These are phyloP conservation scores for Debaryomyces coudertii DNA, from an alignment of 1,139 yeast genomes.

Conservation along the genomic window DNA sequence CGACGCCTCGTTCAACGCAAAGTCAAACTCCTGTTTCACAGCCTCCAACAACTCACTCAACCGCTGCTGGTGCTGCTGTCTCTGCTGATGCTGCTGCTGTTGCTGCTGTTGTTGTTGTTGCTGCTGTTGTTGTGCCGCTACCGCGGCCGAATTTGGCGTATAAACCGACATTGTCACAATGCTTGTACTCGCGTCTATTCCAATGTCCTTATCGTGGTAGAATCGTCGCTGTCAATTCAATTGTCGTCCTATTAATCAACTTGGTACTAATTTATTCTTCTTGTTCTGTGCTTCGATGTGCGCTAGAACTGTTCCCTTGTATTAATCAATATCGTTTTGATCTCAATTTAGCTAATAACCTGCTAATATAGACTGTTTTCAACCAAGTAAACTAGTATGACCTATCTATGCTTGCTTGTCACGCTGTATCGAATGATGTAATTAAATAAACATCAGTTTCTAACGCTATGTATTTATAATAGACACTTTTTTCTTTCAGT, in stretches of 20 bases:
- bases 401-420: not conserved
- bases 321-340: not conserved
- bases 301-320: not conserved
- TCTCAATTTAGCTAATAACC: not conserved
- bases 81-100: constrained; percentile 36
- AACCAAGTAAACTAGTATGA: not conserved
- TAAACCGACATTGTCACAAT: constrained; percentile 37
- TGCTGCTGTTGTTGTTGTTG: constrained; percentile 34
- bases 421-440: constrained; percentile 5
- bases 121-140: constrained; percentile 29
- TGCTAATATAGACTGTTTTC: not conserved
- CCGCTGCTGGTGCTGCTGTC: constrained; percentile 56
- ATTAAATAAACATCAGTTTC: not conserved
- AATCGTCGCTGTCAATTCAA: not conserved
- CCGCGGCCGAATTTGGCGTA: constrained; percentile 36
- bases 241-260: not conserved
- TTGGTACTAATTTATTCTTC: not conserved
- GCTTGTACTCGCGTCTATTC: not conserved
- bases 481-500: constrained; percentile 5
- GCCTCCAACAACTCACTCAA: constrained; percentile 84
- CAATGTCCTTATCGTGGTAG: not conserved
- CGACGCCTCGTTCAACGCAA: constrained; percentile 83
- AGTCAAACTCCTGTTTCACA: constrained; percentile 88
- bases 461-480: not conserved
- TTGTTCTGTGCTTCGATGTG: not conserved